Evolutionary conservation across 352 stramenopile genomes (phyloP), one percentile per base, ranked within the genome.

Genomic region (Phytopythium sindhum): DNA sequence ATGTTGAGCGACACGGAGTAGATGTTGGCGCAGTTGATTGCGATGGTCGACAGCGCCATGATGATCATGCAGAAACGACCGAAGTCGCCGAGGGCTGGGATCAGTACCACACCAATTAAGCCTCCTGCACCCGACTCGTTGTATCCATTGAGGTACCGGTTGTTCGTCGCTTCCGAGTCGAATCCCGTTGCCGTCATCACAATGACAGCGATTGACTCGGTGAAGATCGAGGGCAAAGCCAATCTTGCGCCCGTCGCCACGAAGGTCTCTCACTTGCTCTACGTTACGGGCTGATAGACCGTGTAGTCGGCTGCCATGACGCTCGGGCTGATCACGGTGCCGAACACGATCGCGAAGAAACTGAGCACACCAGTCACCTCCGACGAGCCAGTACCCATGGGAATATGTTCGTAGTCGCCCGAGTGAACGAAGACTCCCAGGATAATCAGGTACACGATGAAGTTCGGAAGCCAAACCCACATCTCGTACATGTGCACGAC

Each of bases 351-450:
- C 17, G 52, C 17, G 29, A 42, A 42, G 52, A 58, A 58, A 21
- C 52, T 58, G 5, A 58, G 31, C 31, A 58, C 33, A 5, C 80
- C 74, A 23, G 81, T 75, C 17, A 84, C 74, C 8, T 68, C 78
- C 60, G 90, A 67, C 50, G 98, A 80, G 39, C 84, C 65, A 21
- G 97, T 59, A 63, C 96, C 96, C 29, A 97, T 63, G 31, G 81
- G 45, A 73, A 98, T 95, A n/a, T 90, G 81, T 2, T 93, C 93
- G 65, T 97, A 97, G 54, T 96, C 96, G 21, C 93, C 80, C 23
- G 86, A 70, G 45, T 97, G 77, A 15, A 96, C 93, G 69, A 98
- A 98, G 50, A 71, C 72, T 42, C 90, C 67, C 39, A 98, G 61
- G 45, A 78, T 33, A 37, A 81, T 78, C 24, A 81, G 57, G 57